Percentiles rank a stretch among this genome's conserved stretches.
phyloP scores from a whole-genome alignment of 352 stramenopile species.

The Vaucheria bursata region DNA sequence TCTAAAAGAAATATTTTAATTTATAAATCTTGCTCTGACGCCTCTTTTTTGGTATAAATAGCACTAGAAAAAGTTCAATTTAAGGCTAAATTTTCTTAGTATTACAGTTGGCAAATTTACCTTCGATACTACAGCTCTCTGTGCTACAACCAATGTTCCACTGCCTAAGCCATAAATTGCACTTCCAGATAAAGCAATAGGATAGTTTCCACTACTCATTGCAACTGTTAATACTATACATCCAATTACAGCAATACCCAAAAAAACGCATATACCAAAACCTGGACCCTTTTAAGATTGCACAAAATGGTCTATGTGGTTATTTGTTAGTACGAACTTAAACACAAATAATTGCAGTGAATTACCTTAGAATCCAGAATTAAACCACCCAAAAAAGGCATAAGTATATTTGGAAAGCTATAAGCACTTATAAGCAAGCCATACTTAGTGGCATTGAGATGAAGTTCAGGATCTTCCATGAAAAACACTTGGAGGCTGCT shows the following conservation, averaged over 20 bases:
- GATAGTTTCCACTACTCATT: slow-evolving; percentile 24
- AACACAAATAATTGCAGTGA: slow-evolving; percentile 5
- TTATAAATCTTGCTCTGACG: too few relatives aligned
- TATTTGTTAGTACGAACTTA: too few relatives aligned
- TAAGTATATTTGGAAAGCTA: slow-evolving; percentile 42
- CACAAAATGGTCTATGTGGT: too few relatives aligned
- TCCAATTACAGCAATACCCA: slow-evolving; percentile 28
- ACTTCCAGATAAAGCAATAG: slow-evolving; percentile 24
- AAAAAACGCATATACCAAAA: slow-evolving; percentile 21
- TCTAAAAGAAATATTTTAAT: too few relatives aligned
- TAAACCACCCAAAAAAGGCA: slow-evolving; percentile 45
- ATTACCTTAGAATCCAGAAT: slow-evolving; percentile 28
- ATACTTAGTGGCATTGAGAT: slow-evolving; percentile 41
- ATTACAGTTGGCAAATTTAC: too few relatives aligned
- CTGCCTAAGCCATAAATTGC: slow-evolving; percentile 25
- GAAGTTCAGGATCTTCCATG: slow-evolving; percentile 27
- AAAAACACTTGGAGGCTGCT: slow-evolving; percentile 48
- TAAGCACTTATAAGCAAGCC: slow-evolving; percentile 33
- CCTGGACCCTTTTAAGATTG: slow-evolving; percentile 15
- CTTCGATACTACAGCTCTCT: slow-evolving; percentile 39
- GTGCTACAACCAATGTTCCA: slow-evolving; percentile 29
- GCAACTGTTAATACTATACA: slow-evolving; percentile 40
- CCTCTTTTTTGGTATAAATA: too few relatives aligned
- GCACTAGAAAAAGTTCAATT: too few relatives aligned
- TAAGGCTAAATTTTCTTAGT: too few relatives aligned